phyloP scores from a whole-genome alignment of 176 grass and related monocot genomes.

The Themeda triandra region DNA sequence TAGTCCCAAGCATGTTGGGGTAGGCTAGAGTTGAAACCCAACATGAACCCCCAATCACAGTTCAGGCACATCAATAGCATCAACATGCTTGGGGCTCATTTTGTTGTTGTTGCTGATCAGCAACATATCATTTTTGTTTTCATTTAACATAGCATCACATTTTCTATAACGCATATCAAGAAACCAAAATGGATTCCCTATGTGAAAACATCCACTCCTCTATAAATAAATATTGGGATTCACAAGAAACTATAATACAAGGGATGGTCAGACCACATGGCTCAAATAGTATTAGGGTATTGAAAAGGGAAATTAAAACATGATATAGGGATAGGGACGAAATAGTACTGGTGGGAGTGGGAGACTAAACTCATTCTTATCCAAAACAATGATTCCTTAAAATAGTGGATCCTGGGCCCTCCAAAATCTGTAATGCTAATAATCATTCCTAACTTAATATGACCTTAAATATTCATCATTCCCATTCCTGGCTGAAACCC shows the following conservation, averaged over 20 bases:
- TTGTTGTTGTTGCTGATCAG: too few species aligned
- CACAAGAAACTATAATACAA: background rate
- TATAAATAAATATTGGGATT: background rate
- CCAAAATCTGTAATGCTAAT: background rate
- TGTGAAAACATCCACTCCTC: slow-evolving; percentile 3
- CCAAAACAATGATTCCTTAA: background rate
- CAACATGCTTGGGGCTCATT: too few species aligned
- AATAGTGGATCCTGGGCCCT: background rate
- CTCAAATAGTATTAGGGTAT: slow-evolving; percentile 95
- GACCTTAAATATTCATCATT: background rate
- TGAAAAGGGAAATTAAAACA: slow-evolving; percentile 47
- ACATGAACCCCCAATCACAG: too few species aligned
- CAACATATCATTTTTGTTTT: background rate
- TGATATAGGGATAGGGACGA: background rate
- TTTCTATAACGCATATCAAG: slow-evolving; percentile 20
- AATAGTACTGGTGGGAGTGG: background rate
- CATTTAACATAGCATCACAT: background rate
- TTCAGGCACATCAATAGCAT: too few species aligned
- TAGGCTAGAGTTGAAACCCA: too few species aligned
- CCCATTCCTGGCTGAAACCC: background rate
- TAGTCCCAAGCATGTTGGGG: too few species aligned
- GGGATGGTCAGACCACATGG: slow-evolving; percentile 45
- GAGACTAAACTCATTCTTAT: background rate
- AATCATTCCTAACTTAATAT: background rate
- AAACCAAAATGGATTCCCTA: background rate